phyloP scores from a whole-genome alignment of 2,329 filamentous ascomycete species.

The Chaetomiaceae sp. region DNA sequence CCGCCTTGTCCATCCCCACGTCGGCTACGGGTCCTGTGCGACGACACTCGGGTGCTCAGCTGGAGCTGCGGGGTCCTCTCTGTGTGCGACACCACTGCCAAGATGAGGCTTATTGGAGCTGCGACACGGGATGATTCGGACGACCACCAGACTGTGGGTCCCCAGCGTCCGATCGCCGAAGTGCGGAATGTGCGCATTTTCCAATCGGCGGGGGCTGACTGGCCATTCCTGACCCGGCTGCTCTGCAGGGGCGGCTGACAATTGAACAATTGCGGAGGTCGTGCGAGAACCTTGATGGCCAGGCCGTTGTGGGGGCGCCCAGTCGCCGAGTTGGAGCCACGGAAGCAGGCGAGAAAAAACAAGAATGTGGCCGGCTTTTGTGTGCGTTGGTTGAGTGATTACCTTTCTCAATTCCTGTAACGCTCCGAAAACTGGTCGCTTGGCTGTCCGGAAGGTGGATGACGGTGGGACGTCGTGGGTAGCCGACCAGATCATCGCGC shows the following conservation, averaged over 20 bases:
- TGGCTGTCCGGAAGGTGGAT: too few relatives aligned
- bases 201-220: background rate
- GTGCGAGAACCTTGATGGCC: conserved; percentile 13
- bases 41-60: too few relatives aligned
- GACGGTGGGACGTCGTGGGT: background rate
- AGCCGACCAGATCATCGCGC: background rate
- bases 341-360: background rate
- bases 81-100: too few relatives aligned
- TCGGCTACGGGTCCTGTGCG: background rate
- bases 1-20: too few relatives aligned
- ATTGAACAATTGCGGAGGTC: background rate
- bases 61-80: too few relatives aligned
- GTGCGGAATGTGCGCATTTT: background rate
- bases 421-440: too few relatives aligned
- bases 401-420: too few relatives aligned
- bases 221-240: background rate
- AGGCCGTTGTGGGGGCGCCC: background rate
- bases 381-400: background rate
- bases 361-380: background rate
- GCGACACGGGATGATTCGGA: too few relatives aligned
- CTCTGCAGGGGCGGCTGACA: background rate
- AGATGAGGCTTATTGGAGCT: too few relatives aligned
- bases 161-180: background rate
- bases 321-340: background rate
- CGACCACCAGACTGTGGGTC: background rate